These are phyloP conservation scores for Microbotryum scabiosae DNA, from an alignment of 1,284 basidiomycete genomes.

Conservation along the genomic window DNA sequence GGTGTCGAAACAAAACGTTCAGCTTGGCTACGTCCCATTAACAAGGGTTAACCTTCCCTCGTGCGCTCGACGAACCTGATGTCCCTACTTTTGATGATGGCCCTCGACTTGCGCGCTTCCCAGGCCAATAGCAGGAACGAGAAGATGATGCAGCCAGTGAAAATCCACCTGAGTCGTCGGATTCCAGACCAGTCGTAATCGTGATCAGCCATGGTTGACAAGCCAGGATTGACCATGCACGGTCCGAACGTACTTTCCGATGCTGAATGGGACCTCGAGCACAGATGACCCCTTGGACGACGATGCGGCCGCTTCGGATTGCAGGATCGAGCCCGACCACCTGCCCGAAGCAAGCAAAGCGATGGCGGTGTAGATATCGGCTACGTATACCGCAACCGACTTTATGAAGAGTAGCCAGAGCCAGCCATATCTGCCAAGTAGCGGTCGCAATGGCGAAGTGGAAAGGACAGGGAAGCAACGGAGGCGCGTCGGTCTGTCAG, in stretches of 20 bases:
- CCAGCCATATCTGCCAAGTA: constrained; percentile 64
- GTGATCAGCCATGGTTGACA: background rate
- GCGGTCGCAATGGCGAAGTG: background rate
- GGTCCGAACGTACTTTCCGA: constrained; percentile 5
- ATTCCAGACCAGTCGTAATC: background rate
- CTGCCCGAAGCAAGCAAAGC: constrained; percentile 87
- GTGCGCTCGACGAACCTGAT: constrained; percentile 94
- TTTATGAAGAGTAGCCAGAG: constrained; percentile 87
- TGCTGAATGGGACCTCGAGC: constrained; percentile 70
- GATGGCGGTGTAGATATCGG: constrained; percentile 94
- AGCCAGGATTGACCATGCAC: background rate
- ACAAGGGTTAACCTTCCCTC: constrained; percentile 72
- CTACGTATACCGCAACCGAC: constrained; percentile 86
- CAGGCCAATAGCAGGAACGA: constrained; percentile 89
- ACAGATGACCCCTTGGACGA: constrained; percentile 49
- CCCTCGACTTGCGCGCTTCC: constrained; percentile 82
- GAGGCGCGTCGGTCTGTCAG: background rate
- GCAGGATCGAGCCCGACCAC: constrained; percentile 84
- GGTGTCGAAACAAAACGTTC: background rate
- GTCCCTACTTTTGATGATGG: constrained; percentile 86
- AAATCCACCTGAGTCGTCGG: constrained; percentile 57
- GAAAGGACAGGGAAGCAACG: background rate
- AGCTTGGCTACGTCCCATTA: background rate
- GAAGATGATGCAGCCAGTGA: constrained; percentile 95
- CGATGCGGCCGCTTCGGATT: constrained; percentile 50